Evolutionary conservation across 2,329 filamentous ascomycete genomes (phyloP).

Genomic region (Fusarium veterinarium): DNA sequence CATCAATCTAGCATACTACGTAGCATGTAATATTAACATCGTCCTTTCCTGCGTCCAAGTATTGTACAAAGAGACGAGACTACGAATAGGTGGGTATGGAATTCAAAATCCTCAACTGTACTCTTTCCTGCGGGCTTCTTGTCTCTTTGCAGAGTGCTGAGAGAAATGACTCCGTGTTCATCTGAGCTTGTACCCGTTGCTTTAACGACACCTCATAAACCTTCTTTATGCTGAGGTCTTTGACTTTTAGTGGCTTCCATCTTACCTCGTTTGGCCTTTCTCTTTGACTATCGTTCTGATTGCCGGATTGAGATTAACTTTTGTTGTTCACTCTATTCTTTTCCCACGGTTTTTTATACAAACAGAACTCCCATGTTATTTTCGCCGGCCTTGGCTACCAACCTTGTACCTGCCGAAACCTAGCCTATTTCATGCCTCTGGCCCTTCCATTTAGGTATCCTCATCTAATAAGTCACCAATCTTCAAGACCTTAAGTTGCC

Average conservation of each 20-base stretch:
- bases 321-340: neutral
- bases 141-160: slow-evolving; percentile 4
- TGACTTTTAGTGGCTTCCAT: slow-evolving; percentile 2
- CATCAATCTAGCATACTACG: slow-evolving; percentile 14
- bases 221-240: neutral
- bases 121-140: neutral
- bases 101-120: neutral
- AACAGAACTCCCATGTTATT: slow-evolving; percentile 5
- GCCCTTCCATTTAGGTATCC: slow-evolving; percentile 32
- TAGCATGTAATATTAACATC: slow-evolving; percentile 1
- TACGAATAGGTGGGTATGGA: neutral
- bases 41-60: slow-evolving; percentile 3
- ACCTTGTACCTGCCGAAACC: slow-evolving; percentile 9
- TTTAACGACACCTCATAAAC: slow-evolving; percentile 13
- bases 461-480: slow-evolving; percentile 26
- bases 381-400: slow-evolving; percentile 9
- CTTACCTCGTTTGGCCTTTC: neutral
- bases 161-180: neutral
- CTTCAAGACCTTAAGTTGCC: neutral
- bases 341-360: neutral
- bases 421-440: slow-evolving; percentile 18
- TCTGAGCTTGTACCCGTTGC: slow-evolving; percentile 5
- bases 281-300: neutral
- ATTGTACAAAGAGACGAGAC: neutral
- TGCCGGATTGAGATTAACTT: slow-evolving; percentile 6